A percentile compares a stretch with the other conserved stretches of the same genome.
phyloP scores from a whole-genome alignment of 352 stramenopile species.

The Blastocystis sp. region DNA sequence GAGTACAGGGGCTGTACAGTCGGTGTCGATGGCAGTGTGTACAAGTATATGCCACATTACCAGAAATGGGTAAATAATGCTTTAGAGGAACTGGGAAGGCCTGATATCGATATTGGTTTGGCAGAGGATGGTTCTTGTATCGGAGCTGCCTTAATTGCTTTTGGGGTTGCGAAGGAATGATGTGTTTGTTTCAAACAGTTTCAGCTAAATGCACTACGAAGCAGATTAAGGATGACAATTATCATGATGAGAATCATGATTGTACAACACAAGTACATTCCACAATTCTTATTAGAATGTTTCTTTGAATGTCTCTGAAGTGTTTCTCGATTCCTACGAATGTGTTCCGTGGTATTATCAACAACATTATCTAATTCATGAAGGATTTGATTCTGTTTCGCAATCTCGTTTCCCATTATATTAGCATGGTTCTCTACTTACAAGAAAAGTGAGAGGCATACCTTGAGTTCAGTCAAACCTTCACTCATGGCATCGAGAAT shows the following conservation, averaged over 20 bases:
- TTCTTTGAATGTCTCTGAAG: background rate
- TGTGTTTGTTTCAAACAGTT: constrained; percentile 23
- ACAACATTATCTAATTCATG: background rate
- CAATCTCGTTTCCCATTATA: constrained; percentile 56
- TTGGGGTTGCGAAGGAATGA: background rate
- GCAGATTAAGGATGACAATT: constrained; percentile 29
- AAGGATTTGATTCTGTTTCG: constrained; percentile 36
- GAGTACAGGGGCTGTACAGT: constrained; percentile 57
- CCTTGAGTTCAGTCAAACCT: constrained; percentile 41
- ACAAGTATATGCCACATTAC: constrained; percentile 71
- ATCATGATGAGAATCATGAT: constrained; percentile 56
- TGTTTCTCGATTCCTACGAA: background rate
- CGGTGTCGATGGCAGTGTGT: constrained; percentile 72
- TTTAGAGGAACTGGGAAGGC: constrained; percentile 11
- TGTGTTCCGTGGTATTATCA: constrained; percentile 23
- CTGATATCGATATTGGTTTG: constrained; percentile 19
- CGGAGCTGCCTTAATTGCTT: constrained; percentile 41
- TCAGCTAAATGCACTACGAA: constrained; percentile 15
- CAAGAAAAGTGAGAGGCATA: background rate
- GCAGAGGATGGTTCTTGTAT: constrained; percentile 43
- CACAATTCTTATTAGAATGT: background rate
- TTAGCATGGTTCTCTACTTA: constrained; percentile 2
- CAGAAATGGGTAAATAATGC: constrained; percentile 31
- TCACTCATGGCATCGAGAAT: constrained; percentile 54
- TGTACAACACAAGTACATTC: constrained; percentile 29